Percentiles rank a stretch among this genome's conserved stretches.
Evolutionary conservation across 2,329 filamentous ascomycete genomes (phyloP).

Genomic region (Penicillium fuscoglaucum): DNA sequence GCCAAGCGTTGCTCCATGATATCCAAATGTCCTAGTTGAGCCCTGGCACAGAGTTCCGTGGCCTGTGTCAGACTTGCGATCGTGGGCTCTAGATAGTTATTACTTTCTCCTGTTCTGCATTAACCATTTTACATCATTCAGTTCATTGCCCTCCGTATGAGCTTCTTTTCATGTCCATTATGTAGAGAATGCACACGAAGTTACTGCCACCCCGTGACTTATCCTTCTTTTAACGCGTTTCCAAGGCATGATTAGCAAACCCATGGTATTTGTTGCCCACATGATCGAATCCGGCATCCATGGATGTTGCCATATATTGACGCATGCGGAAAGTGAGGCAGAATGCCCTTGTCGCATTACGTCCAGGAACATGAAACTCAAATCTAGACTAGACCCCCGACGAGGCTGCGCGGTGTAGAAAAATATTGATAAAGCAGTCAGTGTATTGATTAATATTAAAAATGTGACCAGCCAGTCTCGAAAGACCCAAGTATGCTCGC

Average conservation of each 20-base stretch:
- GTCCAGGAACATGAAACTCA: not conserved
- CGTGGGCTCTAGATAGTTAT: not conserved
- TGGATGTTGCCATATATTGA: not conserved
- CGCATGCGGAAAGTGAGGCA: conserved; percentile 5
- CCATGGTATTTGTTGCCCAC: not conserved
- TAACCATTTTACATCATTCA: too few relatives aligned
- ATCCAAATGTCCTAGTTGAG: too few relatives aligned
- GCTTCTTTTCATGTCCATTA: not conserved
- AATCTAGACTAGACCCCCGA: not conserved
- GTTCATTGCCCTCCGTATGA: not conserved
- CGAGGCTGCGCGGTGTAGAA: too few relatives aligned
- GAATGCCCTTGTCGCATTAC: not conserved
- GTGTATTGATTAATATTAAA: conserved; percentile 8
- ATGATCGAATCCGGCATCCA: not conserved
- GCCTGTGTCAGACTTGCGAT: not conserved
- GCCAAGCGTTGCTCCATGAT: too few relatives aligned
- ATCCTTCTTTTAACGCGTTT: too few relatives aligned
- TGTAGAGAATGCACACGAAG: not conserved
- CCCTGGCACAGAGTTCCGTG: not conserved
- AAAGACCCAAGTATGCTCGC: conserved; percentile 6
- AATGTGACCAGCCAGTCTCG: conserved; percentile 1
- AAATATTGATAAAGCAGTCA: not conserved
- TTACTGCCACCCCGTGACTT: not conserved
- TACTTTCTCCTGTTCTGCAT: too few relatives aligned
- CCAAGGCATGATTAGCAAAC: not conserved